Percentiles rank a stretch among this genome's conserved stretches.
phyloP scores from a whole-genome alignment of 768 basidiomycete species.

The Leccinum uliginosum region DNA sequence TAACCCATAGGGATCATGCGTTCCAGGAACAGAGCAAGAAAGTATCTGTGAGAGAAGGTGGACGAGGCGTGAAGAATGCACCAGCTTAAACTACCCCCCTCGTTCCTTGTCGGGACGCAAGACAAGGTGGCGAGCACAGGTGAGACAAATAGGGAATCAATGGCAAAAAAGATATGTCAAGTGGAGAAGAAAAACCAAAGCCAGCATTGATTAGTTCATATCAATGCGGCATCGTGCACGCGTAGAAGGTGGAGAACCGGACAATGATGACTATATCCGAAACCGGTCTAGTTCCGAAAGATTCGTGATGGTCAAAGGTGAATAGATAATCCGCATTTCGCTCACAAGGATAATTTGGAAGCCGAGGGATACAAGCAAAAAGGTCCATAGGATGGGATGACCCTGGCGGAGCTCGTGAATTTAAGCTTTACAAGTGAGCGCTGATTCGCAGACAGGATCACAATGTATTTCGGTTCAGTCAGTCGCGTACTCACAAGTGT shows the following conservation, averaged over 20 bases:
- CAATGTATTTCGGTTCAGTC: slow-evolving; percentile 1
- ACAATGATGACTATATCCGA: slow-evolving; percentile 35
- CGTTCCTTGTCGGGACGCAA: slow-evolving; percentile 29
- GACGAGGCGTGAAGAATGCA: neutral
- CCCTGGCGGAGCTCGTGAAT: slow-evolving; percentile 13
- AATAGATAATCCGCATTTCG: slow-evolving; percentile 18
- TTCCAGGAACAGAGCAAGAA: slow-evolving; percentile 3
- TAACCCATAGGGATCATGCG: slow-evolving; percentile 9
- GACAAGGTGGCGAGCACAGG: slow-evolving; percentile 32
- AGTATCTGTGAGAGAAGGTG: neutral
- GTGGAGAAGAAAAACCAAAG: slow-evolving; percentile 3
- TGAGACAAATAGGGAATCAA: slow-evolving; percentile 21
- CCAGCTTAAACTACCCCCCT: slow-evolving; percentile 13
- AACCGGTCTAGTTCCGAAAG: slow-evolving; percentile 34
- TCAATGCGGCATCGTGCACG: slow-evolving; percentile 13
- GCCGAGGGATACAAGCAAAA: slow-evolving; percentile 4
- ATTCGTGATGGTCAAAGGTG: slow-evolving; percentile 7
- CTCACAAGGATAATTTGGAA: slow-evolving; percentile 10
- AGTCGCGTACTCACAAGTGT: slow-evolving; percentile 12
- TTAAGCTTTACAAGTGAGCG: slow-evolving; percentile 16
- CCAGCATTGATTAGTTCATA: slow-evolving; percentile 14
- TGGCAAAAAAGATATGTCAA: slow-evolving; percentile 14
- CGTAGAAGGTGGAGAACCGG: slow-evolving; percentile 18
- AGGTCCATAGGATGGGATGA: slow-evolving; percentile 7
- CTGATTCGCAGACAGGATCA: slow-evolving; percentile 2